Conservation (phyloP, 148 eudicot genomes). For the Beta vulgaris region DNA sequence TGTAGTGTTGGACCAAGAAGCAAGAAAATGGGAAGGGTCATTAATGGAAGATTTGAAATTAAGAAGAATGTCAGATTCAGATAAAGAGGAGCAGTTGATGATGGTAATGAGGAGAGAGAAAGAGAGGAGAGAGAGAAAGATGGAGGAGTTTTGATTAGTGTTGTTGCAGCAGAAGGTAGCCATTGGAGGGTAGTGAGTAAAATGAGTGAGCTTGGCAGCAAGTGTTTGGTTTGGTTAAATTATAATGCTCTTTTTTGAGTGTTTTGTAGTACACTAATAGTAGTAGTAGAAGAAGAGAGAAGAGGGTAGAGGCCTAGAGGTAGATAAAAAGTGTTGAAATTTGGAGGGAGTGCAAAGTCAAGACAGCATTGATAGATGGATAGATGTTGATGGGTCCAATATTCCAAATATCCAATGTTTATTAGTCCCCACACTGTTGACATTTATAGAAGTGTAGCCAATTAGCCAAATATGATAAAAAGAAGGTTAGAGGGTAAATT, state of each 20-base stretch:
- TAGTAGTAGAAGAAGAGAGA: neutral
- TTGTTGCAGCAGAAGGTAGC: conserved; percentile 38
- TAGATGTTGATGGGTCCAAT: conserved; percentile 15
- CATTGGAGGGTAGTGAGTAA: conserved; percentile 52
- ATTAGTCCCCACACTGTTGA: no score
- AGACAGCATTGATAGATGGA: neutral
- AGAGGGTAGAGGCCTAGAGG: no score
- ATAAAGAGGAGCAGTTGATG: conserved; percentile 11
- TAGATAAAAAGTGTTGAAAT: conserved; percentile 6
- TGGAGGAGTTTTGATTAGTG: conserved; percentile 30
- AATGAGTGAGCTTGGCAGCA: conserved; percentile 28
- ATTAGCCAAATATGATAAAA: no score
- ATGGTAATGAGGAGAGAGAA: conserved; percentile 17
- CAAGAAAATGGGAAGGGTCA: conserved; percentile 57
- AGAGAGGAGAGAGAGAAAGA: conserved; percentile 31
- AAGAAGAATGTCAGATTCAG: conserved; percentile 65
- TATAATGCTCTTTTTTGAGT: neutral
- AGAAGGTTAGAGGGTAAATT: no score
- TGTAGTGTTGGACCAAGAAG: conserved; percentile 65
- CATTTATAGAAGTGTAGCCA: no score
- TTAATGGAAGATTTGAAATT: conserved; percentile 65
- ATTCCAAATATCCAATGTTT: neutral
- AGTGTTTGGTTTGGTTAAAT: conserved; percentile 31
- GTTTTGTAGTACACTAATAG: neutral
- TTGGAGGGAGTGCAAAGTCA: conserved; percentile 21